Evolutionary conservation across 2,329 filamentous ascomycete species (phyloP), one percentile per base, ranked within the genome.

Genomic region (Neofusicoccum sp.): DNA sequence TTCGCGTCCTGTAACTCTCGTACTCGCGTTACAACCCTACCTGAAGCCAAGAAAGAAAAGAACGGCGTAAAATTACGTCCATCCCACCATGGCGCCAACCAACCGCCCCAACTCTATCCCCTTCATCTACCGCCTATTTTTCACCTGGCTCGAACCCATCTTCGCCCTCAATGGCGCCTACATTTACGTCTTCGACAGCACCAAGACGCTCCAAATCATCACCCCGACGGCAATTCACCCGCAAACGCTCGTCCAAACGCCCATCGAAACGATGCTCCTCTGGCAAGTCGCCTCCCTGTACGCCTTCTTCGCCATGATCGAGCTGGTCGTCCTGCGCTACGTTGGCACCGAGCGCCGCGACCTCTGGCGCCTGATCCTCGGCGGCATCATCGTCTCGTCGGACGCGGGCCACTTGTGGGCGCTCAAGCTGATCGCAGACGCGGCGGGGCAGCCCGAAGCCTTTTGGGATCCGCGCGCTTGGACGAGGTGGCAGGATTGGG

Each of bases 301-400:
- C 70, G 61, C 72, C n/a, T 66, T 68, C 41, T 71, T 70, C 47
- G 69, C 68, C n/a, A 64, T 72, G 58, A 43, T 71, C 12, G 72
- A 70, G 22, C 67, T 68, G n/a, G 61, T 70, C 29, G 62, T 73
- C 7, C 56, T 73, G 39, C 70, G 70, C 8, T 72, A 72, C 37
- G 58, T 49, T 28, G 58, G 58, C 61, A 69, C 67, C 3, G 50
- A 49, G 2, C 70, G 72, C 52, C 41, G 66, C 29, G 64, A 67
- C 11, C 59, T 71, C 12, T 73, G 70, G 71, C 62, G 62, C 9
- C 67, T 71, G n/a, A 61, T 71, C 2, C 64, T 71, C 50, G 54
- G 64, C 16, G 68, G 67, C 5, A 61, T 68, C 34, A 52, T 73
- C 22, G 16, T 70, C 31, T 66, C 68, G 4, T 41, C 22, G 45